These are phyloP conservation scores for Castanopsis chinensis DNA, from an alignment of 306 rosid genomes.

Conservation along the genomic window DNA sequence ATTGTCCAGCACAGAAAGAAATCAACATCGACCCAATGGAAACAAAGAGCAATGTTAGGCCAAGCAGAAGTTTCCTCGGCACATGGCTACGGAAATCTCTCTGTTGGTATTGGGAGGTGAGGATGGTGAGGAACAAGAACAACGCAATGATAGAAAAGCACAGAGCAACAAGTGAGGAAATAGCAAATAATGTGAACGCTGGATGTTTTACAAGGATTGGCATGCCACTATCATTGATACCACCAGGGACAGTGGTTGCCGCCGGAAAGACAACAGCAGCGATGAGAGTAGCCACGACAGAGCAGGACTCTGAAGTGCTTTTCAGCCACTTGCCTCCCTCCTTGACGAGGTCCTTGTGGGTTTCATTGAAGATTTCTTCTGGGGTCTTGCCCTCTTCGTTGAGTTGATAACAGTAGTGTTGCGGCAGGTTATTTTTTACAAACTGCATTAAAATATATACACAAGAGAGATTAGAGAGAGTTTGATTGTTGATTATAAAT, in stretches of 20 bases:
- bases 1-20: slow-evolving; percentile 14
- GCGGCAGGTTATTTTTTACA: too few species aligned
- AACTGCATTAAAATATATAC: too few species aligned
- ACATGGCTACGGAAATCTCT: neutral
- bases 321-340: too few species aligned
- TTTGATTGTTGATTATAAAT: too few species aligned
- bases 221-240: neutral
- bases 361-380: too few species aligned
- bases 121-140: slow-evolving; percentile 12
- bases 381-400: too few species aligned
- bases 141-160: slow-evolving; percentile 25
- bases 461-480: too few species aligned
- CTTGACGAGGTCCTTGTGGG: too few species aligned
- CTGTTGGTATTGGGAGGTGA: slow-evolving; percentile 8
- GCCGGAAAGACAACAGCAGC: slow-evolving; percentile 49
- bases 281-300: slow-evolving; percentile 49
- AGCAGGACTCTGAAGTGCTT: slow-evolving; percentile 35
- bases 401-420: too few species aligned
- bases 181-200: slow-evolving; percentile 21
- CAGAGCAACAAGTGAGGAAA: slow-evolving; percentile 29
- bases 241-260: slow-evolving; percentile 33
- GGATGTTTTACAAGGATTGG: slow-evolving; percentile 14
- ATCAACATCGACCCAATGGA: slow-evolving; percentile 1
- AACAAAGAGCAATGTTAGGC: slow-evolving; percentile 9
- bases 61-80: slow-evolving; percentile 10